Evolutionary conservation across 768 basidiomycete genomes (phyloP), one percentile per base, ranked within the genome.

Genomic region (Harrya chromipes): DNA sequence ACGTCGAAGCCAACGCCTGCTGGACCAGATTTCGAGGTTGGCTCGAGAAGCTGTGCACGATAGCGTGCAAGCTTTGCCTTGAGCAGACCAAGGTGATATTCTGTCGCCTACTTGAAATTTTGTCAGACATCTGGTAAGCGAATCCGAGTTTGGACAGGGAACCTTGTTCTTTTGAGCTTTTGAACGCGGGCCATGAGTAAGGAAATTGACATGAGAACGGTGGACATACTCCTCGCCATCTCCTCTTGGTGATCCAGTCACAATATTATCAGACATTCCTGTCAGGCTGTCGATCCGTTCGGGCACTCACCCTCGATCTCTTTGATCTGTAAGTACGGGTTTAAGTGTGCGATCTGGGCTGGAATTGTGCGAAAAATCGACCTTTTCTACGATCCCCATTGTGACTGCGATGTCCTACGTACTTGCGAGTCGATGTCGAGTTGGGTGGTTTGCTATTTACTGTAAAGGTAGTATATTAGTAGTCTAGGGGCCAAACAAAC

Each of bases 311-410:
- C 90, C 80, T 97, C 91, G 55, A 95, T 95, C 69, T 90, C 92
- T 69, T 93, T 94, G 60, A 97, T 95, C 92, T 94, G 37, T n/a
- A n/a, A n/a, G n/a, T 24, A 24, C 3, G 17, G 34, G n/a, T 31
- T 31, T 54, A 12, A 58, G 47, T 8, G 46, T 48, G 27, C 44
- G 38, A 47, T 45, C 41, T 34, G 20, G 4, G 33, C 11, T 34
- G n/a, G 26, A 36, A 35, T 39, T 19, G 38, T 16, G 23, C 33
- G 17, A n/a, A 67, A 41, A n/a, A 45, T 54, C n/a, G 20, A 76
- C 91, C 84, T 97, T 97, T 72, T 97, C 94, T 60, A 93, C 78
- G 63, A 97, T 82, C 62, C 94, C 94, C 94, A 97, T 97, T 62
- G 56, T 81, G 63, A 39, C 5, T 12, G 36, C 6, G 40, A 27